These are phyloP conservation scores for Dissophora globulifera DNA, from an alignment of 192 early-diverging fungal genomes.

Conservation along the genomic window DNA sequence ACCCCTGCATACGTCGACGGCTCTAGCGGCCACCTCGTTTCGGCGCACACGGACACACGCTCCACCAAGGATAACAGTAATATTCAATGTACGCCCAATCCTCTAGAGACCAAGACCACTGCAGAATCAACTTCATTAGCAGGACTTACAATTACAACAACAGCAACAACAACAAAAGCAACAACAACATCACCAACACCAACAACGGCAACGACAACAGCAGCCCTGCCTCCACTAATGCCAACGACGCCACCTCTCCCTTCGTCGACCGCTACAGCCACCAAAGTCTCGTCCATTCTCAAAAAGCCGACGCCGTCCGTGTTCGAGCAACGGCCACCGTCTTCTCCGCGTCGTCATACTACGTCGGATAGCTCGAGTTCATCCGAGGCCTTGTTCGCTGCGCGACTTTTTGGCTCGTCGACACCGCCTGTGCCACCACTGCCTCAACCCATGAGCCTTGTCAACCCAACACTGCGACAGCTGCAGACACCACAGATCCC, in stretches of 20 bases:
- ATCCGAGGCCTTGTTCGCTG: too few species aligned
- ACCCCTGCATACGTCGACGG: too few species aligned
- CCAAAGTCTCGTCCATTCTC: too few species aligned
- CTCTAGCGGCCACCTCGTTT: too few species aligned
- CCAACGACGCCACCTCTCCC: not conserved
- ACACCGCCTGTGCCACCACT: constrained; percentile 9
- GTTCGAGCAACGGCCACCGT: constrained; percentile 18
- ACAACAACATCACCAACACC: constrained; percentile 4
- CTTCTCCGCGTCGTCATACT: constrained; percentile 43
- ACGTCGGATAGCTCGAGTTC: constrained; percentile 18
- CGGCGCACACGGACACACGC: too few species aligned
- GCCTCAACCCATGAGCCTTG: constrained; percentile 20
- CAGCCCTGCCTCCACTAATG: not conserved
- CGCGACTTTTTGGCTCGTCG: too few species aligned
- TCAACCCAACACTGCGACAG: constrained; percentile 42
- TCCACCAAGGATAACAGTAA: too few species aligned
- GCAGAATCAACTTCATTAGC: not conserved
- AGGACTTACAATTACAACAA: not conserved
- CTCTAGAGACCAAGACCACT: not conserved
- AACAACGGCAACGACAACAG: not conserved
- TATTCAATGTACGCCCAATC: too few species aligned
- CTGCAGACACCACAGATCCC: constrained; percentile 48
- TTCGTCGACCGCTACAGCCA: not conserved
- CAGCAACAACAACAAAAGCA: not conserved
- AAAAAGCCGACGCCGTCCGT: not conserved